phyloP scores from a whole-genome alignment of 2,329 filamentous ascomycete genomes.

The Colletotrichum echinochloae region DNA sequence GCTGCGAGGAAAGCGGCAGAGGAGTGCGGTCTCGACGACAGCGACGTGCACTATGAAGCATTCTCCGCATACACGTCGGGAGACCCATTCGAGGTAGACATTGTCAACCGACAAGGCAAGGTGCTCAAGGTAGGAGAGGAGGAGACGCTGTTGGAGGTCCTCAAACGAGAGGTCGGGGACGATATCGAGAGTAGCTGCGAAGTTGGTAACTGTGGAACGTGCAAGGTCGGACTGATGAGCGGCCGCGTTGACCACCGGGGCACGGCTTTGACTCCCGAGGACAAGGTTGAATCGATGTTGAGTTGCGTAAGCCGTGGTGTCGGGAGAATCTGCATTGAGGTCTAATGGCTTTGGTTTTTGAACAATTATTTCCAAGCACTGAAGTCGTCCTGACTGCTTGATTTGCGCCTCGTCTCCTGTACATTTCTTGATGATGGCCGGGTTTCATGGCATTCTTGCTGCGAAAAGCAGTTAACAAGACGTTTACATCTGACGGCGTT shows the following conservation, averaged over 20 bases:
- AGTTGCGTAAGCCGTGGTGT: slow-evolving; percentile 66
- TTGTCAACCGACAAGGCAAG: slow-evolving; percentile 55
- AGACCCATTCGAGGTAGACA: slow-evolving; percentile 69
- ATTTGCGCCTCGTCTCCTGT: not conserved
- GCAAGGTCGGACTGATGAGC: slow-evolving; percentile 56
- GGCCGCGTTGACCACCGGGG: slow-evolving; percentile 64
- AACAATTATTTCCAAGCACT: not conserved
- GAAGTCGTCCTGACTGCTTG: not conserved
- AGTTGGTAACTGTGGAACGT: slow-evolving; percentile 67
- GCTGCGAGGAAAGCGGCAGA: slow-evolving; percentile 58
- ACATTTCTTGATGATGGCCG: not conserved
- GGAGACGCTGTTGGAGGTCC: slow-evolving; percentile 62
- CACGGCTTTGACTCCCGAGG: slow-evolving; percentile 58
- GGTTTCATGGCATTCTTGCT: not conserved
- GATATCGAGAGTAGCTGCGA: slow-evolving; percentile 63
- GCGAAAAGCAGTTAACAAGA: not conserved
- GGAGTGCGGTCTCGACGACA: slow-evolving; percentile 56
- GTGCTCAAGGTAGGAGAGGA: slow-evolving; percentile 60
- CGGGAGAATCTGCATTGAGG: slow-evolving; percentile 61
- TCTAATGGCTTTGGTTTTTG: slow-evolving; percentile 47
- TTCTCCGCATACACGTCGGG: slow-evolving; percentile 66
- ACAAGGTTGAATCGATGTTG: slow-evolving; percentile 59
- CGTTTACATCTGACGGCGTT: not conserved
- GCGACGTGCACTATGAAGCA: slow-evolving; percentile 71
- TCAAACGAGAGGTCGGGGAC: slow-evolving; percentile 56